Base-by-base conservation (phyloP, 495 filamentous ascomycete genomes). In the Neurospora sp. region DNA sequence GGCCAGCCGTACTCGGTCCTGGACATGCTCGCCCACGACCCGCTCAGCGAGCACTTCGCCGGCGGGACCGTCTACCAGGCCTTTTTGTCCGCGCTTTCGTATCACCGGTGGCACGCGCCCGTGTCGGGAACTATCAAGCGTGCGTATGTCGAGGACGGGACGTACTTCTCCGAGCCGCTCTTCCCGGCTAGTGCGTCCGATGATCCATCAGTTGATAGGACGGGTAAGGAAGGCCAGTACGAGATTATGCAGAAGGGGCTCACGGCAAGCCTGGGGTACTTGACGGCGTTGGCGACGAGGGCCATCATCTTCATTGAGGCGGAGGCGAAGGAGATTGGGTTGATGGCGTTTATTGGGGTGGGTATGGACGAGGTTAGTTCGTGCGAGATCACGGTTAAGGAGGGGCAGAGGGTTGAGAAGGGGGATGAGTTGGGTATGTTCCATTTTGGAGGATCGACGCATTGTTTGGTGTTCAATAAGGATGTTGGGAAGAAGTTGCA, bases 281-380 rank as follows among this genome's bases (percentile, higher is more conserved):
- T 93, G 40, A 86, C 89, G 0, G 80, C 84, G 12, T 79, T 89
- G 14, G 82, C 84, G 5, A 89, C 90, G 6, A 85, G 91, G 14
- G 90, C 87, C 0, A 71, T 93, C 10, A 87, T 93, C 68, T 90
- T 91, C 76, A 87, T 93, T 73, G 83, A 92, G 76, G 90, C 91
- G 0, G 89, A 92, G 71, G 89, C 90, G 71, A 83, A 85, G 14
- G 82, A 78, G 14, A 89, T 92, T 72, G 90, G 91, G 0, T 74
- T 93, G 53, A 88, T 93, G 87, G 85, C 82, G 0, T 88, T 92
- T 59, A 80, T 93, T 22, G 86, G 84, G 5, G 83, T 93, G 1
- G 91, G 90, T 12, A 93, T 93, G 91, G 87, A 87, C 22, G 91
- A 93, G 76, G 89, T 92, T 8, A 88, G 85, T 59, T 89, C 89